These are phyloP conservation scores for Coemansia sp. DNA, from an alignment of 192 early-diverging fungal genomes.

Conservation along the genomic window DNA sequence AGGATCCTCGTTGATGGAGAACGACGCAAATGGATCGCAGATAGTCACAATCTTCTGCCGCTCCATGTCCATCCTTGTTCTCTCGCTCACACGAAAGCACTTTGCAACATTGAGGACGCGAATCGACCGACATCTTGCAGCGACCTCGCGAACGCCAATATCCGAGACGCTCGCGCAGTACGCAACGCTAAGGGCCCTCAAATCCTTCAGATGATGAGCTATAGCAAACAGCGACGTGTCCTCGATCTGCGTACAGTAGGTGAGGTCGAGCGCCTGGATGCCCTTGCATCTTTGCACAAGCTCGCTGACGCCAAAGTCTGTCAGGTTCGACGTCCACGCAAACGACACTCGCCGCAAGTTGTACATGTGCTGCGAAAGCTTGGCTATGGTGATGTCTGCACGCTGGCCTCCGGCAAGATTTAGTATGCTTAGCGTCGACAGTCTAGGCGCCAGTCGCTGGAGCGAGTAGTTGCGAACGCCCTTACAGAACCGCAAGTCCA, in stretches of 20 bases:
- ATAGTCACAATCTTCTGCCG: slow-evolving; percentile 11
- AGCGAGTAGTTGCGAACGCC: slow-evolving; percentile 60
- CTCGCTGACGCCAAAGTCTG: slow-evolving; percentile 58
- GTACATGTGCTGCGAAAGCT: slow-evolving; percentile 52
- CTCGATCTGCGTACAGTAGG: slow-evolving; percentile 57
- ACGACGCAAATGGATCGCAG: slow-evolving; percentile 35
- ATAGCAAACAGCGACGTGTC: slow-evolving; percentile 56
- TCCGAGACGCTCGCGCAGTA: slow-evolving; percentile 57
- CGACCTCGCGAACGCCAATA: slow-evolving; percentile 50
- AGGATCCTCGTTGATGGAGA: slow-evolving; percentile 28
- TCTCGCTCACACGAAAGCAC: slow-evolving; percentile 44
- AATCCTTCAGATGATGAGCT: slow-evolving; percentile 30
- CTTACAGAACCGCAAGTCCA: slow-evolving; percentile 61
- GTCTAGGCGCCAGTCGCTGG: slow-evolving; percentile 53
- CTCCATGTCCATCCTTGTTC: slow-evolving; percentile 15
- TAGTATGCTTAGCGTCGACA: slow-evolving; percentile 44
- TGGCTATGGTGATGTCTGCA: slow-evolving; percentile 60
- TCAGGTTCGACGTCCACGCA: slow-evolving; percentile 60
- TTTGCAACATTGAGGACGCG: slow-evolving; percentile 54
- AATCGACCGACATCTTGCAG: slow-evolving; percentile 23
- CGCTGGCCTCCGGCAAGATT: slow-evolving; percentile 59
- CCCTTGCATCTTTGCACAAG: slow-evolving; percentile 53
- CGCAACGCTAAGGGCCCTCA: slow-evolving; percentile 52
- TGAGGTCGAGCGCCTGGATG: slow-evolving; percentile 58
- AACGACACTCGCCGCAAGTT: slow-evolving; percentile 53